Percentiles rank a stretch among this genome's conserved stretches.
phyloP scores from a whole-genome alignment of 2,329 filamentous ascomycete genomes.

The Botrytis pseudocinerea region DNA sequence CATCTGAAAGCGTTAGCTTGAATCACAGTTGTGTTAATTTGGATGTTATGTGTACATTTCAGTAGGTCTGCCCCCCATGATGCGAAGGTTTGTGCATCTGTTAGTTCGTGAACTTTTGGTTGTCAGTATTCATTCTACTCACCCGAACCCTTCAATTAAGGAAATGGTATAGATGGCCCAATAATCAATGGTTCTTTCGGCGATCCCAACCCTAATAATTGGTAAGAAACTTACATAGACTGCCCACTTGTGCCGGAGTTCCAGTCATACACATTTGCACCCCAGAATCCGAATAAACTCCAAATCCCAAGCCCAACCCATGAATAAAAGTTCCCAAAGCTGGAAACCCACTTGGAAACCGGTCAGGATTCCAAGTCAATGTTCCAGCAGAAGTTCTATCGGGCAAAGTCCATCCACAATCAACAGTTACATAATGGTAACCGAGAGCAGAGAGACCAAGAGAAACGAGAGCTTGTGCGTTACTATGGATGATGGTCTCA shows the following conservation, averaged over 20 bases:
- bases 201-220: not conserved
- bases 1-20: constrained; percentile 36
- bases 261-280: constrained; percentile 40
- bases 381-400: constrained; percentile 40
- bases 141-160: too few relatives aligned
- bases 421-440: constrained; percentile 52
- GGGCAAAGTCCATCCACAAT: constrained; percentile 52
- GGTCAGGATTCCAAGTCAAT: constrained; percentile 46
- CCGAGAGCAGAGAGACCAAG: constrained; percentile 47
- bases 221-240: constrained; percentile 32
- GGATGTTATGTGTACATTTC: constrained; percentile 43
- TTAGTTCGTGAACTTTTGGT: constrained; percentile 32
- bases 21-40: too few relatives aligned
- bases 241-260: constrained; percentile 33
- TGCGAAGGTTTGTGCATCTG: constrained; percentile 35
- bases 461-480: constrained; percentile 49
- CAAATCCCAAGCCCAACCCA: constrained; percentile 45
- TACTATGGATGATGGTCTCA: constrained; percentile 49
- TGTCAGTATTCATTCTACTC: not conserved
- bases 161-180: not conserved
- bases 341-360: constrained; percentile 47
- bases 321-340: constrained; percentile 47
- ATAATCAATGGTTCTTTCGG: not conserved
- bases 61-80: constrained; percentile 43
- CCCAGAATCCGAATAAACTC: constrained; percentile 46